phyloP scores from a whole-genome alignment of 2,329 filamentous ascomycete genomes.

The Ophiostoma montium region DNA sequence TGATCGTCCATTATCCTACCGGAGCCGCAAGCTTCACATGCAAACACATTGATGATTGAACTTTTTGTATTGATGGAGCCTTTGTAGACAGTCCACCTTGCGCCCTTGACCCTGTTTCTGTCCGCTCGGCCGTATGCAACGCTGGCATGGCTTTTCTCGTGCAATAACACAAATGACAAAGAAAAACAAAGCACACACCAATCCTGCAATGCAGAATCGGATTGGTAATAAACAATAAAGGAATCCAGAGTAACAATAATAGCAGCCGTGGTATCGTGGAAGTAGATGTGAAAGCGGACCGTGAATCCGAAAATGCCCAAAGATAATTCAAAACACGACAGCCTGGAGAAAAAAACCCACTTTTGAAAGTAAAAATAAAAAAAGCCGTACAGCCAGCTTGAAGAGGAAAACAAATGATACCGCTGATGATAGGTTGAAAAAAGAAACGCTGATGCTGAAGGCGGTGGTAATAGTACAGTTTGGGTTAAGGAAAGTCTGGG shows the following conservation, averaged over 20 bases:
- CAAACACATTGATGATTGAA: too few species aligned
- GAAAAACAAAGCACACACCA: too few species aligned
- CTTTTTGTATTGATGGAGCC: too few species aligned
- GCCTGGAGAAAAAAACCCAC: neutral
- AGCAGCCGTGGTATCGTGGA: slow-evolving; percentile 12
- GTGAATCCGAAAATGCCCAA: slow-evolving; percentile 1
- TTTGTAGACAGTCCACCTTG: too few species aligned
- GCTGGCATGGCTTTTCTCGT: too few species aligned
- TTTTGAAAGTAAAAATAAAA: neutral
- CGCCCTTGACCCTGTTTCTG: too few species aligned
- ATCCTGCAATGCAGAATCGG: neutral
- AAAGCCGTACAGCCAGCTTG: neutral
- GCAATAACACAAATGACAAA: too few species aligned
- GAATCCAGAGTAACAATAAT: neutral
- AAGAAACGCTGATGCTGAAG: neutral
- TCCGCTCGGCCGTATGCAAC: too few species aligned
- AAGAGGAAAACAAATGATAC: neutral
- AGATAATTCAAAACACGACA: neutral
- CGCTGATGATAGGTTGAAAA: slow-evolving; percentile 1
- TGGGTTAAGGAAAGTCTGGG: neutral
- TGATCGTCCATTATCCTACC: too few species aligned
- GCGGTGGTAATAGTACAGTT: neutral
- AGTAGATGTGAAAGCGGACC: slow-evolving; percentile 2
- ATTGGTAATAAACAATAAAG: neutral
- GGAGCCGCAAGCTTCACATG: too few species aligned